These are phyloP conservation scores for Saturnispora saitoi DNA, from an alignment of 805 yeast genomes.

Conservation along the genomic window DNA sequence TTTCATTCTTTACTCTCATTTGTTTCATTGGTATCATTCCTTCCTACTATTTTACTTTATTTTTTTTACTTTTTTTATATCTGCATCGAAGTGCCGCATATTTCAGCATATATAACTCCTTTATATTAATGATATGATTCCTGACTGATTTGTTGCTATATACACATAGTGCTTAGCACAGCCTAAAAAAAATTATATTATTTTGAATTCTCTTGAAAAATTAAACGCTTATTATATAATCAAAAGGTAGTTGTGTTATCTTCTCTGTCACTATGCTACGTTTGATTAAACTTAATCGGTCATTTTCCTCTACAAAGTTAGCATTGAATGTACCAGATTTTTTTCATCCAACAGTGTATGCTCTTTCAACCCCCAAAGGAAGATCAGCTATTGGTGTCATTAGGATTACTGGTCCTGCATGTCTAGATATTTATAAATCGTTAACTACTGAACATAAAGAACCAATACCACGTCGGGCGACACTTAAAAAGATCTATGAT, in stretches of 20 bases:
- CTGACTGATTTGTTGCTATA: background rate
- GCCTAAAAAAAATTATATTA: background rate
- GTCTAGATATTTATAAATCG: conserved; percentile 34
- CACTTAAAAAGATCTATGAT: conserved; percentile 46
- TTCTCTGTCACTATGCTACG: background rate
- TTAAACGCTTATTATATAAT: background rate
- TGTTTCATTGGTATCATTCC: background rate
- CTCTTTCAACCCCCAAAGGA: conserved; percentile 76
- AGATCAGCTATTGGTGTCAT: conserved; percentile 83
- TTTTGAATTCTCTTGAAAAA: background rate
- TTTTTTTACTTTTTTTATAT: background rate
- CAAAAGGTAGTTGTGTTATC: background rate
- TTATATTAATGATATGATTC: background rate
- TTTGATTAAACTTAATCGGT: background rate
- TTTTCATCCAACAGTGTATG: conserved; percentile 67
- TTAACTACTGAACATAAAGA: conserved; percentile 34
- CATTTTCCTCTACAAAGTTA: background rate
- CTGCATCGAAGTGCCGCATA: background rate
- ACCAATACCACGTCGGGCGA: conserved; percentile 48
- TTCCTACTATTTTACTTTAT: background rate
- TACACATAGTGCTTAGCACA: background rate
- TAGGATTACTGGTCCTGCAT: conserved; percentile 68
- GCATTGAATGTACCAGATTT: background rate
- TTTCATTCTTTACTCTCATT: background rate
- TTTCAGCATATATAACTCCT: background rate